These are phyloP conservation scores for Paspalum notatum DNA, from an alignment of 176 grass and related monocot genomes.

Conservation along the genomic window DNA sequence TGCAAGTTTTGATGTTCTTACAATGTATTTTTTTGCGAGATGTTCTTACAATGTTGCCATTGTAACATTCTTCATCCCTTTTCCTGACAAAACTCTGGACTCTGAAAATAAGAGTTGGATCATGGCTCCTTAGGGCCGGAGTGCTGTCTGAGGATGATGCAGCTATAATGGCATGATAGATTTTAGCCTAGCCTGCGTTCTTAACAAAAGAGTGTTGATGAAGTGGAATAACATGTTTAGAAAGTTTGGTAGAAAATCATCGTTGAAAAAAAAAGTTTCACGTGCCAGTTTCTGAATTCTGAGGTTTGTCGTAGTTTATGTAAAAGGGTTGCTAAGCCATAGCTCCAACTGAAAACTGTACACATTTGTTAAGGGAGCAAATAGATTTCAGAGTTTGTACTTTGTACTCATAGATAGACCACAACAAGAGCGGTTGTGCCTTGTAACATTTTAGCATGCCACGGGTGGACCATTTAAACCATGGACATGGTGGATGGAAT, in stretches of 20 bases:
- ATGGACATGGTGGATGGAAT: background rate
- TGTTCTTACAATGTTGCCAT: background rate
- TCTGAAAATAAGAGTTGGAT: background rate
- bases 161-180: background rate
- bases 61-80: background rate
- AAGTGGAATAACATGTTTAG: background rate
- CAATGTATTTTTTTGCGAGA: no score
- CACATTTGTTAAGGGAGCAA: constrained; percentile 6
- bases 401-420: constrained; percentile 2
- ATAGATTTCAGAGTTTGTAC: background rate
- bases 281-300: background rate
- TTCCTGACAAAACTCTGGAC: background rate
- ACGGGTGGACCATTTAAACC: background rate
- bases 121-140: background rate
- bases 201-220: background rate
- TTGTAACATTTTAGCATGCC: background rate
- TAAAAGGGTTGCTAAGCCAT: background rate
- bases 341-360: background rate
- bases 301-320: background rate
- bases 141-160: background rate
- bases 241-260: background rate
- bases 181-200: background rate
- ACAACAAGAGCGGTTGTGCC: background rate
- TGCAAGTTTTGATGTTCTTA: constrained; percentile 11
- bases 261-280: background rate